Evolutionary conservation across 257 asterid species (phyloP), one percentile per base, ranked within the genome.

Genomic region (Fraxinus quadrangulata): DNA sequence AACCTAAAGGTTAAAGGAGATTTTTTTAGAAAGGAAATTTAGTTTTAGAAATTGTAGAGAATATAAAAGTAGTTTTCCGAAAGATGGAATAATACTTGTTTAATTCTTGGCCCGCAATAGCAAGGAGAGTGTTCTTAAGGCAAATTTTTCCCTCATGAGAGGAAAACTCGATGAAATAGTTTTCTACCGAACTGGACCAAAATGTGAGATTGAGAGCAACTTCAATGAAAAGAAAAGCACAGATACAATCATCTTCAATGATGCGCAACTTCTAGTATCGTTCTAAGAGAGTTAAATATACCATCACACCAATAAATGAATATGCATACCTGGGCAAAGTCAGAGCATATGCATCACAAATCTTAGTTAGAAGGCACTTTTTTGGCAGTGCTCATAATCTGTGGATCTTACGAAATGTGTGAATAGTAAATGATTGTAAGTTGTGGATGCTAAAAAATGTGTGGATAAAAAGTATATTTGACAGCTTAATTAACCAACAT

Each of bases 181-280:
- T 51, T 4, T 51, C 23, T 23, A 16, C 23, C 5, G 6, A 16
- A 17, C 8, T 16, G 63, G 8, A 16, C 63, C n/a, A 51, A 51
- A 51, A 51, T 51, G 24, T 19, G 63, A 51, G 1, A 2, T 19
- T 51, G 9, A 51, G 24, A 4, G 8, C 61, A 51, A 34, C 39
- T 34, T 39, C 36, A n/a, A 70, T 36, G 39, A 10, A 49, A 16
- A 31, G 49, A 49, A 75, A 77, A 68, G 70, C 56, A 68, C 16
- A 10, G 63, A 36, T 9, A 24, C 33, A 21, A 26, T 45, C 69
- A 70, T 45, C 68, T 56, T 39, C 30, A 21, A 75, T 45, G 51
- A 59, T 34, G 31, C 49, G 31, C 10, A 69, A 68, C 36, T 75
- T 71, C 31, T 79, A 65, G 24, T 73, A 65, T 73, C 21, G 6